Base-by-base conservation (phyloP, 1,284 basidiomycete species). In the Cutaneotrichosporon sp. region DNA sequence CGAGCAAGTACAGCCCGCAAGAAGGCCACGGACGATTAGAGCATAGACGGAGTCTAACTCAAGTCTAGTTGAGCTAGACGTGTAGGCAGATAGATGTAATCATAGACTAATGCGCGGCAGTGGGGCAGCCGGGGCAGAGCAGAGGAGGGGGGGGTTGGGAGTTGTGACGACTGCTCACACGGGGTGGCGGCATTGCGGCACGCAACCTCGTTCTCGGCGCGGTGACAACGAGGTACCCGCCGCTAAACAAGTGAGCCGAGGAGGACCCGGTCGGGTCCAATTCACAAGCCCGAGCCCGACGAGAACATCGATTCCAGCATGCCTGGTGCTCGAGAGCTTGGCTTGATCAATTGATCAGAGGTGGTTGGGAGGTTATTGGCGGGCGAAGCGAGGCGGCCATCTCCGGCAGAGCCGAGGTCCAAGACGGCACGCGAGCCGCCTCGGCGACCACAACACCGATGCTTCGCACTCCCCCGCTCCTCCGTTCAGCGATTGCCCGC, bases 21-120 rank as follows among this genome's bases (percentile, higher is more conserved):
- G 34, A 53, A 53, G 51, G 51, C 22, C 11, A 22, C 22, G 22
- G 51, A 53, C 6, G 51, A 53, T 22, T 53, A 53, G 51, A 20
- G 20, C 34, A 16, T 25, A 24, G 22, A 25, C 14, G 14, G 22
- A 6, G 24, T 45, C 3, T 45, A 20, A n/a, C 9, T 43, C 13
- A 16, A 45, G 43, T 20, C 29, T 29, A 29, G 29, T 29, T 38
- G 43, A 20, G 43, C 43, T 45, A 45, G 43, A 45, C 4, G 29
- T 29, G 36, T 38, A 38, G 36, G 22, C 11, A 24, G 14, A 16
- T 24, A 24, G 45, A 46, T 46, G 45, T 46, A 46, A 46, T 46
- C 45, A 11, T 46, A 46, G 45, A 46, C 8, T 11, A 14, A 24
- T 22, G 45, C 14, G 45, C 14, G 22, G 10, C 4, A 29, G 29